phyloP scores from a whole-genome alignment of 345 rosid genomes.

The Luvunga scandens region DNA sequence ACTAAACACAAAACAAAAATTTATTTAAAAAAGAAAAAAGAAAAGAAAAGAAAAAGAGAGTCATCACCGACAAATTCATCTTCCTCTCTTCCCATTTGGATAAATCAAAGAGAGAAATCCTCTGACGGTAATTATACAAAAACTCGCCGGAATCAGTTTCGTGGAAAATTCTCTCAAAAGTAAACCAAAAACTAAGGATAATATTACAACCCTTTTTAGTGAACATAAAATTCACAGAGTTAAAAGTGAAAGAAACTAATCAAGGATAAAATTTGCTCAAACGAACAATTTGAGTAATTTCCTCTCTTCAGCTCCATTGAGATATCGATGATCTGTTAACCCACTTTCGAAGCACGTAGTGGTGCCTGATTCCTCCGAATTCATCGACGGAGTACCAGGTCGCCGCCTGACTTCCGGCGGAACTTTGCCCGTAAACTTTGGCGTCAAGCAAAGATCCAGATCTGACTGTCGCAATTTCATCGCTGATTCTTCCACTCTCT shows the following conservation, averaged over 20 bases:
- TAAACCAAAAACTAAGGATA: constrained; percentile 8
- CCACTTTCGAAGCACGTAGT: constrained; percentile 66
- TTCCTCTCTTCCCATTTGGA: constrained; percentile 34
- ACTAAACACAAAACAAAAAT: neutral
- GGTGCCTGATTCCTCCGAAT: constrained; percentile 80
- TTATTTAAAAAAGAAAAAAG: too few species aligned
- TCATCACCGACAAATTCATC: constrained; percentile 51
- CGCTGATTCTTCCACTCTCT: constrained; percentile 27
- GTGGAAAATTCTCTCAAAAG: constrained; percentile 25
- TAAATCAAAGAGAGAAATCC: constrained; percentile 43
- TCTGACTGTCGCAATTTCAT: constrained; percentile 38
- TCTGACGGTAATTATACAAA: constrained; percentile 42
- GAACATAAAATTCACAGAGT: constrained; percentile 21
- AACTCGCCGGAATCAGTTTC: constrained; percentile 47
- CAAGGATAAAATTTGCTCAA: constrained; percentile 15
- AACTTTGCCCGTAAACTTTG: constrained; percentile 27
- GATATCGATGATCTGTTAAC: constrained; percentile 24
- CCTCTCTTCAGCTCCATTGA: constrained; percentile 36
- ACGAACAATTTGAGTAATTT: constrained; percentile 56
- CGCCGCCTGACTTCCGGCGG: constrained; percentile 45
- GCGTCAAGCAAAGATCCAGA: constrained; percentile 65
- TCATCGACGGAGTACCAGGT: constrained; percentile 73
- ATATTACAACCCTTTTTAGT: constrained; percentile 10
- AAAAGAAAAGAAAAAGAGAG: neutral
- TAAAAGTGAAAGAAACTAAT: neutral